Conservation (phyloP, 345 rosid genomes). For the Eucalyptus grandis region DNA sequence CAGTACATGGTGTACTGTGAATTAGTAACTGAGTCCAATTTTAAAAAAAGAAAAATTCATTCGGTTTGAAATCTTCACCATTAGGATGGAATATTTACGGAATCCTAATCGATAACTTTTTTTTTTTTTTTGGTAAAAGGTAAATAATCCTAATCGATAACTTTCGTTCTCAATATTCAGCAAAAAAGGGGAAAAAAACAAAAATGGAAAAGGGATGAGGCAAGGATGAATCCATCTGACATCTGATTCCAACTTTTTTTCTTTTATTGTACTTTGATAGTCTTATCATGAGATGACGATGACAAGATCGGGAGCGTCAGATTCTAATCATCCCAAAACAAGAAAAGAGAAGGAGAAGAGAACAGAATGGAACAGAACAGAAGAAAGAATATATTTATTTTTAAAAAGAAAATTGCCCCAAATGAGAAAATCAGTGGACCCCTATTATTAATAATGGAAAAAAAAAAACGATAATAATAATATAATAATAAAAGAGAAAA, state of each 20-base stretch:
- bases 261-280: neutral
- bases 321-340: neutral
- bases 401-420: neutral
- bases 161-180: neutral
- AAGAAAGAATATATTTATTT: neutral
- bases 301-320: neutral
- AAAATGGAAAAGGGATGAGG: neutral
- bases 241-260: neutral
- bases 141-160: neutral
- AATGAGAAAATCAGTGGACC: neutral
- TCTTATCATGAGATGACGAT: neutral
- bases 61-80: neutral
- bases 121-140: too few relatives aligned
- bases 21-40: neutral
- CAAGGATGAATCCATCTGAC: neutral
- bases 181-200: rapidly evolving
- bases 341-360: neutral
- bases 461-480: neutral
- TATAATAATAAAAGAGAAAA: neutral
- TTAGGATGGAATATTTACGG: neutral
- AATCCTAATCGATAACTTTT: neutral
- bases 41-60: neutral
- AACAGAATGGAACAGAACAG: neutral
- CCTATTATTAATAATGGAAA: neutral
- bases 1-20: rapidly evolving